These are phyloP conservation scores for Symbiodinium pilosum DNA, from an alignment of 73 alveolate species.

Conservation along the genomic window DNA sequence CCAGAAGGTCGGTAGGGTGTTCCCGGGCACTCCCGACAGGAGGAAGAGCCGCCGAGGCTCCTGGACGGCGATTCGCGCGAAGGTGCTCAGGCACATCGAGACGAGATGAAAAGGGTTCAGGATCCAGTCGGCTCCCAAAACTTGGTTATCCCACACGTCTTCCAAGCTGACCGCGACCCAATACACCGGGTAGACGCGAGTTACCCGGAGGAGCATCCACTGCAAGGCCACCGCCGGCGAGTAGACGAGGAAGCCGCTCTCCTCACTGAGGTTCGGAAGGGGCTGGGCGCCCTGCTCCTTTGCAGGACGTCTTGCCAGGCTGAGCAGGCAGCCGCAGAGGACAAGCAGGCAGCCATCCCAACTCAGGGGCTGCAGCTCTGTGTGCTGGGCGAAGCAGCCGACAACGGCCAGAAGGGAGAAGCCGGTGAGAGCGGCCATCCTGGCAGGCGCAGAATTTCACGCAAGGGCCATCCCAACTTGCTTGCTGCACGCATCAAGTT, in stretches of 20 bases:
- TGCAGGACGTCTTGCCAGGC: not conserved
- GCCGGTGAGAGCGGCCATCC: not conserved
- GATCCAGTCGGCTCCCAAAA: not conserved
- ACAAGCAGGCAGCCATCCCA: slow-evolving; percentile 8
- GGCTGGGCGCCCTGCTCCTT: not conserved
- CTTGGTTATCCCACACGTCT: not conserved
- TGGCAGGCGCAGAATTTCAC: too few relatives aligned
- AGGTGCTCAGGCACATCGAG: not conserved
- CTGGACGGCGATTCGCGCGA: not conserved
- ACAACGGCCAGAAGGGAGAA: not conserved
- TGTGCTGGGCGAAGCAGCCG: not conserved
- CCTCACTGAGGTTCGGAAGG: not conserved
- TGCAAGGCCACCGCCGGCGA: not conserved
- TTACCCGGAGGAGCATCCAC: not conserved
- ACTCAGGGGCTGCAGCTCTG: not conserved
- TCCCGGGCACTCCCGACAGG: not conserved
- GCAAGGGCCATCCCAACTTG: too few relatives aligned
- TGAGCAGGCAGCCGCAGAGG: not conserved
- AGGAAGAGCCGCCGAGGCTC: not conserved
- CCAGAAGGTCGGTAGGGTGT: not conserved
- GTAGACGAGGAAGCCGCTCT: not conserved
- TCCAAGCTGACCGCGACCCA: not conserved
- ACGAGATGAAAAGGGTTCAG: slow-evolving; percentile 1
- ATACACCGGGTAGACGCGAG: not conserved
- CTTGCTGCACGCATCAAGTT: too few relatives aligned